Conservation (phyloP, 441 rosid species). For the Pelargonium myrrhifolium region DNA sequence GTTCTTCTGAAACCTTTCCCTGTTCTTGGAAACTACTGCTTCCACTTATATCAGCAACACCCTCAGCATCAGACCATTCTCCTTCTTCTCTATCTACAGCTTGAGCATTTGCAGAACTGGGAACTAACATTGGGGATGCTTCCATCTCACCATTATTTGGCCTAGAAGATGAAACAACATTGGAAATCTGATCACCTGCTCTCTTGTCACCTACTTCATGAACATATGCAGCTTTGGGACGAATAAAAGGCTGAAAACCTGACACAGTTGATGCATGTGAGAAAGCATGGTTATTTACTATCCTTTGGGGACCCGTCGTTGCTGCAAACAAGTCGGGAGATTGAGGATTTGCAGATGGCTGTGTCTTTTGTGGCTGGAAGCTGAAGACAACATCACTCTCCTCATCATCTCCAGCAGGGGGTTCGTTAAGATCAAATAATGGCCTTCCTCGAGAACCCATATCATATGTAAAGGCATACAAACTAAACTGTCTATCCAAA, state of each 20-base stretch:
- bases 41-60: slow-evolving; percentile 33
- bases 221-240: slow-evolving; percentile 29
- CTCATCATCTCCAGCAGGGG: slow-evolving; percentile 68
- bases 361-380: slow-evolving; percentile 52
- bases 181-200: slow-evolving; percentile 26
- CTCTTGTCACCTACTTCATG: slow-evolving; percentile 34
- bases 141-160: slow-evolving; percentile 30
- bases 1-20: slow-evolving; percentile 33
- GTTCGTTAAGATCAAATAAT: slow-evolving; percentile 95
- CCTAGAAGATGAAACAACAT: slow-evolving; percentile 30
- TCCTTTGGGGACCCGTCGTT: slow-evolving; percentile 42
- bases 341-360: slow-evolving; percentile 38
- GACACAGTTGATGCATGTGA: slow-evolving; percentile 72
- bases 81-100: slow-evolving; percentile 90
- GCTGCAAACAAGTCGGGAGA: slow-evolving; percentile 43
- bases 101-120: slow-evolving; percentile 30
- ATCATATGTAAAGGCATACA: slow-evolving; percentile 69
- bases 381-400: slow-evolving; percentile 36
- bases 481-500: slow-evolving; percentile 27
- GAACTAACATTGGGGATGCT: slow-evolving; percentile 25
- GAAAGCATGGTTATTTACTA: slow-evolving; percentile 50
- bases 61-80: slow-evolving; percentile 82
- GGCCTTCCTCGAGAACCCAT: slow-evolving; percentile 85
- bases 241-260: slow-evolving; percentile 88
- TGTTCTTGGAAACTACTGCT: slow-evolving; percentile 26